A percentile compares a stretch with the other conserved stretches of the same genome.
Evolutionary conservation across 2,329 filamentous ascomycete genomes (phyloP).

Genomic region (Fulvia fulva): DNA sequence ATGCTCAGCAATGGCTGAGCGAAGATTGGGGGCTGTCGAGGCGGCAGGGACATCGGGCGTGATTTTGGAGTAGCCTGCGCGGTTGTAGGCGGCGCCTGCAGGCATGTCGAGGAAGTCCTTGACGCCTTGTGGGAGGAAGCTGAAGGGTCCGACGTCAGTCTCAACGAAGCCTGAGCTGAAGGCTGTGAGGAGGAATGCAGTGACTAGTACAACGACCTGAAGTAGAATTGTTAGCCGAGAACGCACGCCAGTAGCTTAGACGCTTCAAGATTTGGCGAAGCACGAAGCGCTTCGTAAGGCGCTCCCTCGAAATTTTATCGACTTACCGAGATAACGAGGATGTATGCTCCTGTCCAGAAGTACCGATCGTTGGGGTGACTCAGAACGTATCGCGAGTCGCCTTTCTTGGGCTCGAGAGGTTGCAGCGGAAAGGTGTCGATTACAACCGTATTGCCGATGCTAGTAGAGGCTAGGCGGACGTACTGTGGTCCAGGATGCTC

Average conservation of each 20-base stretch:
- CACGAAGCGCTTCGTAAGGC: neutral
- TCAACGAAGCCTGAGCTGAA: conserved; percentile 47
- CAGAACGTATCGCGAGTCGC: conserved; percentile 63
- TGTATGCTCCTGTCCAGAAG: conserved; percentile 52
- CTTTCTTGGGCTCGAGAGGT: conserved; percentile 46
- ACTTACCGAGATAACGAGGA: conserved; percentile 41
- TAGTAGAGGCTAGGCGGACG: conserved; percentile 76
- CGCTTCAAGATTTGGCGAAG: neutral
- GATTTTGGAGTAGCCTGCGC: conserved; percentile 13
- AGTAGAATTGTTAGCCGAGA: neutral
- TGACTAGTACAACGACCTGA: conserved; percentile 53
- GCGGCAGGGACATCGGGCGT: conserved; percentile 1
- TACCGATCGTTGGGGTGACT: conserved; percentile 52
- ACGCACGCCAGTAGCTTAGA: conserved; percentile 11
- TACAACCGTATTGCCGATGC: conserved; percentile 72
- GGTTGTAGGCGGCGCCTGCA: conserved; percentile 10
- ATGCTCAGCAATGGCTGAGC: conserved; percentile 15
- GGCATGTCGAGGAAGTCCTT: conserved; percentile 32
- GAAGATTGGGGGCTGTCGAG: conserved; percentile 3
- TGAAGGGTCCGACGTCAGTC: conserved; percentile 42
- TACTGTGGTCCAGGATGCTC: conserved; percentile 48
- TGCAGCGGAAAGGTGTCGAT: conserved; percentile 73
- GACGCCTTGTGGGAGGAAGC: conserved; percentile 53
- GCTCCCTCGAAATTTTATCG: neutral
- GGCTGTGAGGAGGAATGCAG: conserved; percentile 60